Conservation (phyloP, 225 moss, liverwort and hornwort species). For the Straminergon stramineum region DNA sequence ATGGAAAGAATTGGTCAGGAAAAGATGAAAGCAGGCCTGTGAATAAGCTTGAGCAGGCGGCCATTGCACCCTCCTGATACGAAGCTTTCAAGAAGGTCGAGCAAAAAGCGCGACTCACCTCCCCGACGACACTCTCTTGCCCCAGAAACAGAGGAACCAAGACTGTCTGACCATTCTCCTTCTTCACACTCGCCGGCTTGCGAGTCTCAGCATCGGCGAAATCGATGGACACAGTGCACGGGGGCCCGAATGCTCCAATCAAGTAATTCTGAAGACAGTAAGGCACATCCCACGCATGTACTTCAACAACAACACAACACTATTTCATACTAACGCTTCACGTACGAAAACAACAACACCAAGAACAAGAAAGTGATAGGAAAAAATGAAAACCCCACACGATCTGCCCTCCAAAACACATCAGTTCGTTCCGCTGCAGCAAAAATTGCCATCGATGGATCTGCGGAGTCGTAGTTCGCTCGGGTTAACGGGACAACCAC, state of each 20-base stretch:
- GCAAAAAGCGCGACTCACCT: constrained; percentile 28
- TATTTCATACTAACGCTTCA: neutral
- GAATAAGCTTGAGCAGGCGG: neutral
- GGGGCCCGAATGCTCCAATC: constrained; percentile 77
- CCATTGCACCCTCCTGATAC: neutral
- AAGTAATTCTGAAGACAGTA: constrained; percentile 48
- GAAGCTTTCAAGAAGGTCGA: neutral
- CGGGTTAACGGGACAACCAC: neutral
- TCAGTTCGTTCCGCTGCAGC: neutral
- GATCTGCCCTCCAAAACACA: neutral
- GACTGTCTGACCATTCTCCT: constrained; percentile 82
- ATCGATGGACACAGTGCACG: constrained; percentile 70
- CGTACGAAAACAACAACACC: neutral
- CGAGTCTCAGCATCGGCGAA: constrained; percentile 81
- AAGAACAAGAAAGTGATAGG: neutral
- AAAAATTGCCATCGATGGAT: neutral
- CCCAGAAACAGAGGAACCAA: constrained; percentile 78
- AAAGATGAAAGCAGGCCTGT: neutral
- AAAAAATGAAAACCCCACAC: neutral
- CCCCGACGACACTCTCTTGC: constrained; percentile 84
- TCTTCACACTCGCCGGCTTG: constrained; percentile 88
- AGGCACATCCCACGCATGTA: neutral
- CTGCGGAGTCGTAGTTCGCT: neutral
- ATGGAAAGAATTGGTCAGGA: neutral
- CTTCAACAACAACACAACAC: neutral